Conservation (phyloP, 1,284 basidiomycete genomes). For the Microbotryum lychnidis-dioicae region DNA sequence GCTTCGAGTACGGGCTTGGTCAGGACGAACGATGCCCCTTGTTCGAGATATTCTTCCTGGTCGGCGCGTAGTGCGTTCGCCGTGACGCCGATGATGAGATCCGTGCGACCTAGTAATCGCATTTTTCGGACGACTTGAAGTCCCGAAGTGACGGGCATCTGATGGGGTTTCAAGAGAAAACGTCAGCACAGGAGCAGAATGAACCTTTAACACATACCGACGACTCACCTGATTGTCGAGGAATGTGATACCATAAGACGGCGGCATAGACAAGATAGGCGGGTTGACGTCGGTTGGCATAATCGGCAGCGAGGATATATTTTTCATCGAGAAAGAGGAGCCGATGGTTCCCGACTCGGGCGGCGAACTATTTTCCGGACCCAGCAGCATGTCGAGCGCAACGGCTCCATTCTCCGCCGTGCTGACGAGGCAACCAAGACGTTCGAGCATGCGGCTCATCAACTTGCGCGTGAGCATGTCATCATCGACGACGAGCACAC, state of each 20-base stretch:
- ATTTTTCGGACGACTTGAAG: slow-evolving; percentile 61
- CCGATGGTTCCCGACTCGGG: background rate
- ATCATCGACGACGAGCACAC: slow-evolving; percentile 44
- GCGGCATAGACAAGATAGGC: background rate
- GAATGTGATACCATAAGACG: slow-evolving; percentile 60
- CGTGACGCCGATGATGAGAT: slow-evolving; percentile 37
- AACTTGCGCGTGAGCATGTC: slow-evolving; percentile 65
- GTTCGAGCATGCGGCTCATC: slow-evolving; percentile 69
- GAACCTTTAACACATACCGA: slow-evolving; percentile 44
- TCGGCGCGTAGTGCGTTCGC: slow-evolving; percentile 60
- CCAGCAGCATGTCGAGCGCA: slow-evolving; percentile 65
- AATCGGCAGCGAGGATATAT: background rate
- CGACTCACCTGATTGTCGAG: slow-evolving; percentile 72
- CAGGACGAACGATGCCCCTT: slow-evolving; percentile 46
- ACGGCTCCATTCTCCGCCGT: slow-evolving; percentile 81
- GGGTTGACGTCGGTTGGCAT: background rate
- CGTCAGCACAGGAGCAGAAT: background rate
- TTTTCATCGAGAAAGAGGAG: background rate
- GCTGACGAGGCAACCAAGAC: slow-evolving; percentile 66
- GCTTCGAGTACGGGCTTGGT: slow-evolving; percentile 60
- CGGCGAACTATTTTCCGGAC: slow-evolving; percentile 21
- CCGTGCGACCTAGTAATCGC: slow-evolving; percentile 52
- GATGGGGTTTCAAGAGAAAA: too few relatives aligned
- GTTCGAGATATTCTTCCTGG: slow-evolving; percentile 61
- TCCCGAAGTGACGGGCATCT: slow-evolving; percentile 64